These are phyloP conservation scores for Sonneratia caseolaris DNA, from an alignment of 345 rosid species.

Conservation along the genomic window DNA sequence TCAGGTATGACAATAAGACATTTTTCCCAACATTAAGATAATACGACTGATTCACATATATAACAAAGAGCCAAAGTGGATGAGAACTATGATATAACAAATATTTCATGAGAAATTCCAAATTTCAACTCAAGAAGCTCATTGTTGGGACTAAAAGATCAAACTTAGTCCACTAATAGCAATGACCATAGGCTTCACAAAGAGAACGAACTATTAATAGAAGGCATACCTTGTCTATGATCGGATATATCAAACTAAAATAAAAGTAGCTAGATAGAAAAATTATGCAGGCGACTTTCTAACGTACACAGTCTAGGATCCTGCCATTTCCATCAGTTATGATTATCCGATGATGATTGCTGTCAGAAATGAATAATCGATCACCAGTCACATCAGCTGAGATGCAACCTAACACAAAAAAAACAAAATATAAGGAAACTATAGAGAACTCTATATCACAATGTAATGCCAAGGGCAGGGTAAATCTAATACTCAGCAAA, in stretches of 20 bases:
- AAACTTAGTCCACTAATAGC: not conserved
- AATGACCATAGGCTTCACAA: not conserved
- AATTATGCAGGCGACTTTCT: not conserved
- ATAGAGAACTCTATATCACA: not conserved
- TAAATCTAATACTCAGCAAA: not conserved
- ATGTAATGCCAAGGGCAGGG: not conserved
- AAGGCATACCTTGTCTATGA: not conserved
- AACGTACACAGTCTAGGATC: slow-evolving; percentile 75
- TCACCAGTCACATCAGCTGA: slow-evolving; percentile 61
- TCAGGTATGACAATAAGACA: not conserved
- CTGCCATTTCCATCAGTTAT: slow-evolving; percentile 45
- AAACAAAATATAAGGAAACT: not conserved
- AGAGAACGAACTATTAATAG: not conserved
- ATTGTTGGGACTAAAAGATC: not conserved
- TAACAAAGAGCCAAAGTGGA: not conserved
- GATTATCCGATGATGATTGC: slow-evolving; percentile 88
- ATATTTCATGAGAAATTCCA: not conserved
- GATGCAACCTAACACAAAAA: slow-evolving; percentile 43
- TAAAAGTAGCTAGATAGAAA: not conserved
- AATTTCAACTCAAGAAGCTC: not conserved
- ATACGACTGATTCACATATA: not conserved
- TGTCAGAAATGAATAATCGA: slow-evolving; percentile 76
- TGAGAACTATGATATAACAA: not conserved
- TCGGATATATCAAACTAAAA: not conserved
- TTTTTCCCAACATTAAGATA: not conserved